Base-by-base conservation (phyloP, 805 yeast genomes). In the Cyberlindnera xylosilytica region DNA sequence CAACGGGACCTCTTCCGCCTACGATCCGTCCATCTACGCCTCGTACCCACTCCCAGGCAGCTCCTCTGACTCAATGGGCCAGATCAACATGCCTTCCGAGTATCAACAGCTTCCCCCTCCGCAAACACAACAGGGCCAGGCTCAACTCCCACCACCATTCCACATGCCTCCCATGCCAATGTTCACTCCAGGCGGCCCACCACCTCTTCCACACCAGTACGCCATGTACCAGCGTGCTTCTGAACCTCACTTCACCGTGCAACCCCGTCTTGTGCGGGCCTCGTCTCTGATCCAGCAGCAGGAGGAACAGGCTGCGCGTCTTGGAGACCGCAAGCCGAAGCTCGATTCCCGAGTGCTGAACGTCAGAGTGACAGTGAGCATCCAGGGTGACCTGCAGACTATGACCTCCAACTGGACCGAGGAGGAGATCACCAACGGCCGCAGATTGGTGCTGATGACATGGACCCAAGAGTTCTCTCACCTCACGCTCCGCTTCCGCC, bases 381-480 rank as follows among this genome's bases (percentile, higher is more conserved):
- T 51, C 22, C 36, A 32, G 7, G 56, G 51, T 6, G 52, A 51
- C 18, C 24, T 52, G 3, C 26, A 36, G 3, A 19, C 47, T 2
- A 66, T 76, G 69, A 62, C 72, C 1, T 54, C 56, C 29, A 53
- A 64, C 49, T 79, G 84, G 83, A 60, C 73, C 1, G 53, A 53
- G 5, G 68, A 65, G 28, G 84, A 79, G 47, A n/a, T n/a, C n/a
- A n/a, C n/a, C 50, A 59, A 27, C 49, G 64, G 68, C 28, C 62
- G 85, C 39, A 60, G 84, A 32, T 63, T 79, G 34, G 80, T 79
- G 3, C 57, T 62, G 28, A 71, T 78, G 50, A 59, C 64, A 3
- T 69, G 74, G 49, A 51, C 48, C 7, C 71, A 68, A 44, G 50
- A 54, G 12, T 55, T 61, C 38, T 48, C 63, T 40, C 52, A 64